phyloP scores from a whole-genome alignment of 352 stramenopile species.

The Pythium apleroticum region DNA sequence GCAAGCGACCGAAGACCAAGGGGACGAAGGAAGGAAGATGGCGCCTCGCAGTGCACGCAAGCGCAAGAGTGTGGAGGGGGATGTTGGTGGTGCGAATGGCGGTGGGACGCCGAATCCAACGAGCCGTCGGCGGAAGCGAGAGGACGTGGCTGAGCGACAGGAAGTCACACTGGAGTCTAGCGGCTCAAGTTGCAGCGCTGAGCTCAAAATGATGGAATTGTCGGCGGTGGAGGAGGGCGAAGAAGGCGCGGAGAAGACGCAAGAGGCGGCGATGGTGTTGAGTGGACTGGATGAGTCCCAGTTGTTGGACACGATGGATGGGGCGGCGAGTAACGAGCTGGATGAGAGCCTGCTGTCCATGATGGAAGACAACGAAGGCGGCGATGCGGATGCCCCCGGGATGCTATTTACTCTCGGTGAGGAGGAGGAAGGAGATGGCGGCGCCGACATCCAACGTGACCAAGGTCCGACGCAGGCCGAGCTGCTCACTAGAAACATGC shows the following conservation, averaged over 20 bases:
- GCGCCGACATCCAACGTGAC: neutral
- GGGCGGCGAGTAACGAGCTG: neutral
- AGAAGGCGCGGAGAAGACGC: constrained; percentile 5
- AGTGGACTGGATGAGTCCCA: constrained; percentile 28
- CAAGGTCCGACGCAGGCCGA: neutral
- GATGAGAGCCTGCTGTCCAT: constrained; percentile 13
- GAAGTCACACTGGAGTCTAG: neutral
- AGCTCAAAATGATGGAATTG: neutral
- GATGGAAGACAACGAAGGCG: constrained; percentile 4
- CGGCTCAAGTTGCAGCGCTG: neutral
- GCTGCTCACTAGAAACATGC: neutral
- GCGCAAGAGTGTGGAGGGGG: constrained; percentile 11
- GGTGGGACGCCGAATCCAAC: neutral
- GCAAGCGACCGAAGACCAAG: neutral
- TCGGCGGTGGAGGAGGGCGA: constrained; percentile 6
- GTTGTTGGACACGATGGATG: neutral
- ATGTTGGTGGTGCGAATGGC: neutral
- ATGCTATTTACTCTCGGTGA: constrained; percentile 19
- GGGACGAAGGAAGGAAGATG: constrained; percentile 3
- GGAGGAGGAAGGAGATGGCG: constrained; percentile 4
- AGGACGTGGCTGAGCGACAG: constrained; percentile 16
- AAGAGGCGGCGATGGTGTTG: constrained; percentile 14
- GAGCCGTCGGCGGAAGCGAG: constrained; percentile 20
- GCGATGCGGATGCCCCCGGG: neutral
- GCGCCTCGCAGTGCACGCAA: constrained; percentile 25